A percentile compares a stretch with the other conserved stretches of the same genome.
These are phyloP conservation scores for Friedmanniomyces simplex DNA, from an alignment of 495 filamentous ascomycete genomes.

Conservation along the genomic window DNA sequence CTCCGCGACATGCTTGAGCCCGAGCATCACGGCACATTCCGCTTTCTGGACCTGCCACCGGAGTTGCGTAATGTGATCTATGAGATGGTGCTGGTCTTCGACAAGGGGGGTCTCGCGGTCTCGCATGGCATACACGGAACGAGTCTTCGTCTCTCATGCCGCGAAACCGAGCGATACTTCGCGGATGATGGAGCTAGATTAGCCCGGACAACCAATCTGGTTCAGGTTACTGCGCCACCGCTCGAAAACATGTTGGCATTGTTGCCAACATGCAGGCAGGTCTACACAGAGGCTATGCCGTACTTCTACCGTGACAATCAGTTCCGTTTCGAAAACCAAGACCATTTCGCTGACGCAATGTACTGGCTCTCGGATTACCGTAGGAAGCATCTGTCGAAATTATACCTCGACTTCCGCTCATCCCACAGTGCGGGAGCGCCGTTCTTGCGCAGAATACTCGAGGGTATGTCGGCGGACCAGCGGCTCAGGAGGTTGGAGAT, in stretches of 20 bases:
- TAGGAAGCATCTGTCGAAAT: not conserved
- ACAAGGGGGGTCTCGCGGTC: not conserved
- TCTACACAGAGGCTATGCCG: conserved; percentile 4
- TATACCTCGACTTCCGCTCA: not conserved
- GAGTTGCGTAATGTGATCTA: conserved; percentile 1
- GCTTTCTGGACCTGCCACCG: not conserved
- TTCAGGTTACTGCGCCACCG: not conserved
- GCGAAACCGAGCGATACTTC: no score
- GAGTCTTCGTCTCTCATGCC: no score
- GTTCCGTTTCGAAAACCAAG: not conserved
- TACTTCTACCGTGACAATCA: conserved; percentile 1
- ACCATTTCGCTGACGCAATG: not conserved
- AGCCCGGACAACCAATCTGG: no score
- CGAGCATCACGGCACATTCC: not conserved
- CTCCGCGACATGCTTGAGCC: not conserved
- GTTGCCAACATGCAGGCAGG: not conserved
- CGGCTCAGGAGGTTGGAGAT: not conserved
- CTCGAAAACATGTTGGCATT: not conserved
- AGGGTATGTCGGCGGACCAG: not conserved
- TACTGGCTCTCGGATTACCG: not conserved
- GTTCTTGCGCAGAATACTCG: not conserved
- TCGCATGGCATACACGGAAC: no score
- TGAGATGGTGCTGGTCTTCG: not conserved
- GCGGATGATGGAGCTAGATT: no score
- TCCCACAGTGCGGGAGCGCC: not conserved